phyloP scores from a whole-genome alignment of 2,329 filamentous ascomycete genomes.

The Pseudogymnoascus sp. region DNA sequence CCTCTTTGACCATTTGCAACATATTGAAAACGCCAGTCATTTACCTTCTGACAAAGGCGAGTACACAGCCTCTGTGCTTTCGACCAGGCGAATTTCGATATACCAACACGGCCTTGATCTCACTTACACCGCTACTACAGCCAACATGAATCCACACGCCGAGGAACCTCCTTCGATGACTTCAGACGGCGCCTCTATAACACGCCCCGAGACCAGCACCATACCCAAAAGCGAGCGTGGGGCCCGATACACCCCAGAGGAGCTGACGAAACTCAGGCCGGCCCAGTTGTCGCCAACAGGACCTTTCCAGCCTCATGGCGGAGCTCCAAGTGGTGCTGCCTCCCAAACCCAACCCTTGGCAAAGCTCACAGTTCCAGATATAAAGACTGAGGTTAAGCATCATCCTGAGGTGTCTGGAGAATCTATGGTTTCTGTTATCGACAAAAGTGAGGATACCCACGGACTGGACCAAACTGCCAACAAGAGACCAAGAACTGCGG shows the following conservation, averaged over 20 bases:
- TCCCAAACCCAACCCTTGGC: not conserved
- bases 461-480: not conserved
- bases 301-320: not conserved
- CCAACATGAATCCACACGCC: not conserved
- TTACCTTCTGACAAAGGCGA: not conserved
- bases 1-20: not conserved
- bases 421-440: not conserved
- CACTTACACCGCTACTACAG: conserved; percentile 1
- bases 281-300: not conserved
- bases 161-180: not conserved
- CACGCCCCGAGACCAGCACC: not conserved
- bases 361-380: not conserved
- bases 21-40: not conserved
- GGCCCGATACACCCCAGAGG: conserved; percentile 17
- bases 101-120: not conserved
- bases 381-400: not conserved
- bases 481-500: not conserved
- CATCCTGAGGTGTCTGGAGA: not conserved
- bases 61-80: not conserved
- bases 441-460: not conserved
- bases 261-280: conserved; percentile 16
- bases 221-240: not conserved
- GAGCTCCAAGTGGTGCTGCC: not conserved
- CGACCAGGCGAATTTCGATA: not conserved
- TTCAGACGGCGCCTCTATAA: not conserved